phyloP scores from a whole-genome alignment of 768 basidiomycete genomes.

The Rhodotorula taiwanensis region DNA sequence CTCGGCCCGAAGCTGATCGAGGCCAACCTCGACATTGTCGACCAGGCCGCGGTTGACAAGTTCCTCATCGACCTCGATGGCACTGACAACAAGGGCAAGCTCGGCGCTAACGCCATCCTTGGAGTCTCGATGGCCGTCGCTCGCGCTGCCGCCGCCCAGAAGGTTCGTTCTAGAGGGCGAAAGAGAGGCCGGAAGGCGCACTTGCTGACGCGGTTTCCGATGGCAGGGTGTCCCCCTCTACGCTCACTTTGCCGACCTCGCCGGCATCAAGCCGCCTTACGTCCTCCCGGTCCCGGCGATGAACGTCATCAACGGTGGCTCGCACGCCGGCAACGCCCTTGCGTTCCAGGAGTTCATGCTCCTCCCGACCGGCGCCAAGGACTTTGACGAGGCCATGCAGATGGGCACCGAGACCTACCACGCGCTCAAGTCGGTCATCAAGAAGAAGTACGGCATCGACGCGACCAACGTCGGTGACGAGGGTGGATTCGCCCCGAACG shows the following conservation, averaged over 20 bases:
- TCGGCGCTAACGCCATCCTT: conserved; percentile 98
- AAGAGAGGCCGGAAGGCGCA: too few relatives aligned
- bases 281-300: conserved; percentile 86
- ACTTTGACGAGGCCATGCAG: conserved; percentile 96
- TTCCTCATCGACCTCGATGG: conserved; percentile 97
- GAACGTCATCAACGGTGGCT: conserved; percentile 99
- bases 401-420: conserved; percentile 80
- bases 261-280: conserved; percentile 89
- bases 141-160: conserved; percentile 88
- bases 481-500: conserved; percentile 99
- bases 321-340: conserved; percentile 98
- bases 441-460: conserved; percentile 97
- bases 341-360: conserved; percentile 99
- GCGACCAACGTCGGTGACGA: conserved; percentile 99
- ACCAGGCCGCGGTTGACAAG: conserved; percentile 93
- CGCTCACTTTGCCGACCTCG: conserved; percentile 90
- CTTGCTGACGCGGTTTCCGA: not conserved
- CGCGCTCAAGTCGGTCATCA: conserved; percentile 91
- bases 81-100: conserved; percentile 96
- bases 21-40: conserved; percentile 70
- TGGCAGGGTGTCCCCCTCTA: conserved; percentile 75
- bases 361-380: conserved; percentile 81
- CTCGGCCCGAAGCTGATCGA: conserved; percentile 86
- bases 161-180: too few relatives aligned
- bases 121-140: conserved; percentile 94